These are phyloP conservation scores for Sporothrix sp. DNA, from an alignment of 2,329 filamentous ascomycete species.

Conservation along the genomic window DNA sequence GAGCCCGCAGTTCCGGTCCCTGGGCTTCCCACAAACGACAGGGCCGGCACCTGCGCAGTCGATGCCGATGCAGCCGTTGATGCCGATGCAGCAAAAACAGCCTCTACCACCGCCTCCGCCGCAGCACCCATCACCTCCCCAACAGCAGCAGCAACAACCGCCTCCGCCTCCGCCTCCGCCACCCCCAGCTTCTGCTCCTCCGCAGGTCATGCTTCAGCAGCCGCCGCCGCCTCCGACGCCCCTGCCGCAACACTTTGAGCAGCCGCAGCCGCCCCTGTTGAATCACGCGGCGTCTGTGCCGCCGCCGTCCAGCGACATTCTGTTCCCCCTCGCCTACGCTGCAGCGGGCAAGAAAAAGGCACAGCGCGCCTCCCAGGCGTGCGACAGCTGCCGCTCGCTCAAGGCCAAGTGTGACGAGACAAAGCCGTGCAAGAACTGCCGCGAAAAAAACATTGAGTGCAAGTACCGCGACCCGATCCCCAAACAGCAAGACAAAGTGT, in stretches of 20 bases:
- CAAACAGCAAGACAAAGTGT: constrained; percentile 65
- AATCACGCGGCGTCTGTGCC: constrained; percentile 17
- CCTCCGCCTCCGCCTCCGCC: constrained; percentile 28
- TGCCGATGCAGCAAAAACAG: constrained; percentile 36
- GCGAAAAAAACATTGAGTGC: constrained; percentile 74
- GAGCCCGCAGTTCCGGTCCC: background rate
- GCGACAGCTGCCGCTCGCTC: constrained; percentile 75
- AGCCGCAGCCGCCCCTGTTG: constrained; percentile 23
- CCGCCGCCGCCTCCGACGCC: constrained; percentile 13
- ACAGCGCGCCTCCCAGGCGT: constrained; percentile 66
- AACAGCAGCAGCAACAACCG: background rate
- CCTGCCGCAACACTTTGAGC: background rate
- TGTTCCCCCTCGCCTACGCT: constrained; percentile 32
- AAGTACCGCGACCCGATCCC: constrained; percentile 85
- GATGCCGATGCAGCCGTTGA: background rate
- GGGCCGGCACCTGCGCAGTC: background rate
- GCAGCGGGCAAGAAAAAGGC: constrained; percentile 49
- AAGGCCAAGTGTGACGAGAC: constrained; percentile 91
- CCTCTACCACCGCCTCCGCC: constrained; percentile 20
- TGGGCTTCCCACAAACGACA: background rate
- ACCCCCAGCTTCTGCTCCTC: constrained; percentile 27
- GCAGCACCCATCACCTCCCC: constrained; percentile 35
- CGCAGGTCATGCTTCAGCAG: constrained; percentile 20
- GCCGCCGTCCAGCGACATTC: constrained; percentile 29
- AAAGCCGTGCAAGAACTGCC: constrained; percentile 75